Evolutionary conservation across 768 basidiomycete species (phyloP).

Genomic region (Phylloporus scabripes): DNA sequence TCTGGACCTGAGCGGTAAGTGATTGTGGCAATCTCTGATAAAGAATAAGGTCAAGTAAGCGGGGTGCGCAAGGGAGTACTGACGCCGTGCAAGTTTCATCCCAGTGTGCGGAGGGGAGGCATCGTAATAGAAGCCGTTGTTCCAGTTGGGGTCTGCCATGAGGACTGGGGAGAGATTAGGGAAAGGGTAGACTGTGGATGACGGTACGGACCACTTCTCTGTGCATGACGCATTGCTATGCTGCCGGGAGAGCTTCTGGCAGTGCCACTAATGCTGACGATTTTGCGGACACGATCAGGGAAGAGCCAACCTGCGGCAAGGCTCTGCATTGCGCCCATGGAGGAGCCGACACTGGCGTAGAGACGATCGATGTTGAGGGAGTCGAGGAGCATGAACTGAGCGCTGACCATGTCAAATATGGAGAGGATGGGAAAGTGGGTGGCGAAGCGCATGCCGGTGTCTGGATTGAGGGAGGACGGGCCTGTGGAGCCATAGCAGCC

Average conservation of each 20-base stretch:
- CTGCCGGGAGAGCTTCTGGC: conserved; percentile 88
- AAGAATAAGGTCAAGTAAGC: not conserved
- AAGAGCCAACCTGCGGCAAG: conserved; percentile 91
- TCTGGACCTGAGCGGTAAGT: conserved; percentile 99
- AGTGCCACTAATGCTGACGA: conserved; percentile 93
- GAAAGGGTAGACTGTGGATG: not conserved
- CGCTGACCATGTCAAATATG: conserved; percentile 96
- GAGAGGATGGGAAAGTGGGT: conserved; percentile 89
- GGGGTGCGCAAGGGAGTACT: conserved; percentile 24
- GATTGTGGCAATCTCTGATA: conserved; percentile 93
- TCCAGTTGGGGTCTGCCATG: conserved; percentile 99
- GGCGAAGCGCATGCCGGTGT: conserved; percentile 68
- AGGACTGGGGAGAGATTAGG: conserved; percentile 53
- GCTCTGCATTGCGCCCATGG: conserved; percentile 99
- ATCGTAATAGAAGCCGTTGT: conserved; percentile 97
- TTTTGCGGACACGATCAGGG: conserved; percentile 81
- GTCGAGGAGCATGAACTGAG: conserved; percentile 84
- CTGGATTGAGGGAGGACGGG: conserved; percentile 76
- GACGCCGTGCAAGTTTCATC: conserved; percentile 97
- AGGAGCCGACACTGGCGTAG: conserved; percentile 90
- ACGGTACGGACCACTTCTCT: conserved; percentile 70
- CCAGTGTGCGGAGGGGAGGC: conserved; percentile 92
- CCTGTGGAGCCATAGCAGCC: conserved; percentile 98
- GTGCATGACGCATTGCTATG: conserved; percentile 94
- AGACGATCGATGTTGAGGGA: conserved; percentile 77